Evolutionary conservation across 1,284 basidiomycete species (phyloP).

Genomic region (Cryptococcus floricola): DNA sequence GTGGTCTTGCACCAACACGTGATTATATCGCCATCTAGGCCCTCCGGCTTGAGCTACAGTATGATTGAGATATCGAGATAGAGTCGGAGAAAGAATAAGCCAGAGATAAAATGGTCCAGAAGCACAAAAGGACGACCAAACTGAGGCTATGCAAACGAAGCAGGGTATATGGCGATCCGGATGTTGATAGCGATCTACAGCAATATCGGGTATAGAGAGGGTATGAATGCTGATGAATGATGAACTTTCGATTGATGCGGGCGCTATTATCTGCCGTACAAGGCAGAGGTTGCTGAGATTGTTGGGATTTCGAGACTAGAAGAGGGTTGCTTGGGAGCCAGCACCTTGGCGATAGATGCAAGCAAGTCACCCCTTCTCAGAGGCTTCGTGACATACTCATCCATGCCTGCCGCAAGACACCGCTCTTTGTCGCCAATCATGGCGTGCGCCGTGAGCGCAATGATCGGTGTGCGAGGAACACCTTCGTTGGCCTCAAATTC

Average conservation of each 20-base stretch:
- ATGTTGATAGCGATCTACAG: no score
- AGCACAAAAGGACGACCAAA: no score
- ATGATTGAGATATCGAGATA: not conserved
- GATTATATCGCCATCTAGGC: not conserved
- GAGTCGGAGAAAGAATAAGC: no score
- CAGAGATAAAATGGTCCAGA: no score
- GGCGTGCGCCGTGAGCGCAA: conserved; percentile 72
- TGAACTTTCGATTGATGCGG: no score
- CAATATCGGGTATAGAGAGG: no score
- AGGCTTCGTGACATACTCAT: conserved; percentile 54
- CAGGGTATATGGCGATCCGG: no score
- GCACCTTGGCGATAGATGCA: conserved; percentile 45
- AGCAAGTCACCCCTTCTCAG: conserved; percentile 46
- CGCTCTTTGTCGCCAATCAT: conserved; percentile 96
- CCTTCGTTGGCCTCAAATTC: conserved; percentile 71
- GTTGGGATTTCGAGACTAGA: not conserved
- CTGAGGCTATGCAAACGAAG: no score
- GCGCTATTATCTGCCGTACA: not conserved
- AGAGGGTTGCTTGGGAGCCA: conserved; percentile 11
- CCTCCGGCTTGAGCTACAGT: not conserved
- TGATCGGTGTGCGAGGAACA: conserved; percentile 78
- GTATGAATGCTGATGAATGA: no score
- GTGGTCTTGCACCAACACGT: no score
- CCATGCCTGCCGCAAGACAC: conserved; percentile 78
- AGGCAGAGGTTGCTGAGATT: not conserved